Evolutionary conservation across 148 eudicot genomes (phyloP), one percentile per base, ranked within the genome.

Genomic region (Vaccinium myrtillus): DNA sequence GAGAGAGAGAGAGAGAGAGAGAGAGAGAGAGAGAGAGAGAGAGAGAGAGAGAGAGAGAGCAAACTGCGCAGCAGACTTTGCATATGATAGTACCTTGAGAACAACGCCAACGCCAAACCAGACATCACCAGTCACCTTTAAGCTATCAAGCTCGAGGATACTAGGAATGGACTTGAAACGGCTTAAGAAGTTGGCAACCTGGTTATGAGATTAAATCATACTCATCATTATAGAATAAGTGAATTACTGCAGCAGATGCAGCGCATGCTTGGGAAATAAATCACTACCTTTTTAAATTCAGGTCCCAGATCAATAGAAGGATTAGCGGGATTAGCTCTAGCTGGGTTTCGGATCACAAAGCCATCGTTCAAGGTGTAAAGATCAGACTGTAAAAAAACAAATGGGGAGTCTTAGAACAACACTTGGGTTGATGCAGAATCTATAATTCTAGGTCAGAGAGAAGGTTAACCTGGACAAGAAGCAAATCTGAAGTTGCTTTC

Each of bases 241-340:
- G 80, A n/a, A 51, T 55, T 30, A 78, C 32, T 78, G 25, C 80
- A 76, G 79, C 58, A 49, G 15, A 10, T 50, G 82, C 67, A 30
- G 21, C 76, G 84, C 43, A 21, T 19, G 27, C 32, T 32, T 51
- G 15, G 95, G 95, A 98, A 89, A 94, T 96, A 77, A 98, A 97
- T 82, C 67, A 58, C 27, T 75, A 95, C 99, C 99, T 97, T 97
- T 73, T 97, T 97, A 78, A 94, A 97, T 80, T 97, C 99, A 53
- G 99, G 99, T 78, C 99, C 99, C 88, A 97, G 84, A 71, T 97
- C 99, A 70, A 97, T 93, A n/a, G 99, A 83, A 83, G 99, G 99
- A 87, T 95, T 97, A 27, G 91, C 92, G 39, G 98, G 96, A 87
- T 90, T 93, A 78, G 90, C 80, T 86, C 99, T 93, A 53, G 93